A percentile compares a stretch with the other conserved stretches of the same genome.
These are phyloP conservation scores for Fusarium acutatum DNA, from an alignment of 2,329 filamentous ascomycete species.

Conservation along the genomic window DNA sequence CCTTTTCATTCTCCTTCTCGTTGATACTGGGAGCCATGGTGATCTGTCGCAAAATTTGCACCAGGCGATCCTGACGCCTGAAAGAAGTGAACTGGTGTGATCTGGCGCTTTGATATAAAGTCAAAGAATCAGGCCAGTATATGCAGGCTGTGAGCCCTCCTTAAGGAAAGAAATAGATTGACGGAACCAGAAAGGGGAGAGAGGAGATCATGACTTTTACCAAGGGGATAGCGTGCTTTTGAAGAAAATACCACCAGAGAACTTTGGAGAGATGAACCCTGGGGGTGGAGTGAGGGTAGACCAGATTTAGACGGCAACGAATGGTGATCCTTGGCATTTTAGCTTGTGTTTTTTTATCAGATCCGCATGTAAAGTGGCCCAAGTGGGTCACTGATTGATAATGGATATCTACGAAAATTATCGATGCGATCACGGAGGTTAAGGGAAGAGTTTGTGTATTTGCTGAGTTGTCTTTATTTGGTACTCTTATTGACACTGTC, in stretches of 20 bases:
- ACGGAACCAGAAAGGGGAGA: not conserved
- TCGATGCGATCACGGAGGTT: slow-evolving; percentile 18
- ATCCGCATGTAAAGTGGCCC: slow-evolving; percentile 17
- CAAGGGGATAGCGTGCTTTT: slow-evolving; percentile 15
- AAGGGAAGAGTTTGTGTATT: not conserved
- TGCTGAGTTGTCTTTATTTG: not conserved
- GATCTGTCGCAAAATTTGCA: not conserved
- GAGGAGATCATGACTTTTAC: not conserved
- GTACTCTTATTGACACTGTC: not conserved
- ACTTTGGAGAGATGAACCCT: slow-evolving; percentile 14
- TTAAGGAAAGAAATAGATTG: not conserved
- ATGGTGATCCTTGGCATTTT: slow-evolving; percentile 35
- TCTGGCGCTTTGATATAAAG: not conserved
- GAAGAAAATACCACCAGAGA: slow-evolving; percentile 11
- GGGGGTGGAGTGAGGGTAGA: slow-evolving; percentile 25
- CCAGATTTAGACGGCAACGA: slow-evolving; percentile 7
- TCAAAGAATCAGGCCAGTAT: not conserved
- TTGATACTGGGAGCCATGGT: slow-evolving; percentile 22
- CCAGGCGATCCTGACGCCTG: not conserved
- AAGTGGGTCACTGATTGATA: slow-evolving; percentile 32
- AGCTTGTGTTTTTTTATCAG: slow-evolving; percentile 32
- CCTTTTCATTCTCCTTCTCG: slow-evolving; percentile 27
- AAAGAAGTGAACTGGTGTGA: not conserved
- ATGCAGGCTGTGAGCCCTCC: not conserved
- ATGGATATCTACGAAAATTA: slow-evolving; percentile 18